Evolutionary conservation across 208 protist species (phyloP), one percentile per base, ranked within the genome.

Genomic region (Phytomonas francai): DNA sequence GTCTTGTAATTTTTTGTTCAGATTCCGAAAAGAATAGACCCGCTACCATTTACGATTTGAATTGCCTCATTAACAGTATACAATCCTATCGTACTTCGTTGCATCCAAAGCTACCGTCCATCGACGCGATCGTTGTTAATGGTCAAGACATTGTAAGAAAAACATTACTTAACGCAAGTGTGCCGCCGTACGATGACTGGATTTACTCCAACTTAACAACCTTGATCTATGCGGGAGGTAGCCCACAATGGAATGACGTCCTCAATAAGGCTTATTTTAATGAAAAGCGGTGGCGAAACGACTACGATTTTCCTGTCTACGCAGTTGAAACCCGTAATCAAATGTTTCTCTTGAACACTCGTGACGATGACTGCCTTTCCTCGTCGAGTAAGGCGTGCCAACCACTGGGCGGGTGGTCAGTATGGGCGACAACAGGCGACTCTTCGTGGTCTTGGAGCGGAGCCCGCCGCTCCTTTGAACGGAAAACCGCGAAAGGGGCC

Each of bases 291-390:
- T 45, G 39, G 39, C 39, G 39, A 31, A 30, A 65, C 29, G 32
- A 65, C 29, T 65, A 45, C 29, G 22, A 1, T 16, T 60, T 33
- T 22, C 30, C 57, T 28, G 61, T 65, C 3, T 34, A 31, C 39
- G 31, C 61, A 14, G 61, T 45, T 49, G 28, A 39, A 65, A 65
- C 32, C 32, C 32, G 28, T 3, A 65, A 31, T 65, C 39, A 33
- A 34, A 31, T 28, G 28, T 36, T 51, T 19, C 30, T 60, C 39
- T 45, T 45, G 39, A 11, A 14, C 39, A 16, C 39, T 11, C 19
- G 12, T 45, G 11, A 45, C 39, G n/a, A n/a, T n/a, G 39, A 45
- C 39, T 45, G 39, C 39, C 39, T 45, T 45, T 45, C 39, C 39
- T 45, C 39, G 9, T 45, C 39, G 3, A 7, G 11, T 14, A 45